Evolutionary conservation across 2,329 filamentous ascomycete genomes (phyloP).

Genomic region (Fusarium nanum): DNA sequence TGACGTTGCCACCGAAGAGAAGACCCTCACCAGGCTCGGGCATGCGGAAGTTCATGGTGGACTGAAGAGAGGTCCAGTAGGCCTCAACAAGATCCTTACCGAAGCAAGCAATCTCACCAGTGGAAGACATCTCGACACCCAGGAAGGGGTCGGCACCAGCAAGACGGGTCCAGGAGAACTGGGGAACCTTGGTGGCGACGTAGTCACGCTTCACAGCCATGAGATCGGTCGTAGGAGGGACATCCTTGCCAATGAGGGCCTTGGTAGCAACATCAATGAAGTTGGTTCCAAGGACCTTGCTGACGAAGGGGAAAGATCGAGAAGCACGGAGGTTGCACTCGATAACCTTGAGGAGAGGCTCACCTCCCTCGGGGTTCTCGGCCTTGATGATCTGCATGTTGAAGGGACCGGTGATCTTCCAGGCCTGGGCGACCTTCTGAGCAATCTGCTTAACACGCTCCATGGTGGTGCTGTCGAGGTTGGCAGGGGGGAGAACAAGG

Average conservation of each 20-base stretch:
- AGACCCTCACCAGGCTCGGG: constrained; percentile 95
- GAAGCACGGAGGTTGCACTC: constrained; percentile 98
- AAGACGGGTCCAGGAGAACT: constrained; percentile 98
- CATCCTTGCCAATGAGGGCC: constrained; percentile 85
- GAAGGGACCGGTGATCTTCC: constrained; percentile 97
- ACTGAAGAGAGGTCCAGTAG: constrained; percentile 97
- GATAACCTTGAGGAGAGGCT: constrained; percentile 89
- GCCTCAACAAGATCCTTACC: constrained; percentile 95
- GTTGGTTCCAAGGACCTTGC: constrained; percentile 95
- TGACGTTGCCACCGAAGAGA: constrained; percentile 87
- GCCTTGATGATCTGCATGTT: constrained; percentile 99
- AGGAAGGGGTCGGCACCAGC: constrained; percentile 97
- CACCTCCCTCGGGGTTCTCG: constrained; percentile 77
- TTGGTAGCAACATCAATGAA: constrained; percentile 97
- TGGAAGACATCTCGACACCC: constrained; percentile 96
- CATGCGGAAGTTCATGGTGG: constrained; percentile 99
- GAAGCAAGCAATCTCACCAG: constrained; percentile 98
- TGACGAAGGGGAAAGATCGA: constrained; percentile 97
- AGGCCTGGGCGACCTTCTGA: constrained; percentile 94
- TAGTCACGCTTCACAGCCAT: constrained; percentile 93
- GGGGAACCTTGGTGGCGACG: constrained; percentile 95
- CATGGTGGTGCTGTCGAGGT: constrained; percentile 81
- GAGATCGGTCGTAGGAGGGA: constrained; percentile 86
- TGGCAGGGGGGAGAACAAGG: constrained; percentile 86
- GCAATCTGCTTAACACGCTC: constrained; percentile 94